Evolutionary conservation across 768 basidiomycete species (phyloP).

Genomic region (Mycena belliarum): DNA sequence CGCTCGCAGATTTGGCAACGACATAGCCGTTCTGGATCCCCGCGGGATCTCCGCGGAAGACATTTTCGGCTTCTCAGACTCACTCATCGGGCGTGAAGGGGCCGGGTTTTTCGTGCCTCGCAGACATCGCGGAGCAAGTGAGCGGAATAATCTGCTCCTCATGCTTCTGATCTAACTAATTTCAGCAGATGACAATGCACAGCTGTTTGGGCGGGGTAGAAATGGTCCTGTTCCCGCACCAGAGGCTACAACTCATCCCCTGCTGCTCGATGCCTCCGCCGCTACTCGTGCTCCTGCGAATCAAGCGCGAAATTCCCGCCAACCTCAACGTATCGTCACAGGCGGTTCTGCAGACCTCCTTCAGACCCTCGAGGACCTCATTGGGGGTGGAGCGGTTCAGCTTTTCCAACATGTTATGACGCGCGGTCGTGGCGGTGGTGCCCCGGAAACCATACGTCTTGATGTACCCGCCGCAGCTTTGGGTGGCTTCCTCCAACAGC

Average conservation of each 20-base stretch:
- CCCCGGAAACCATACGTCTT: constrained; percentile 70
- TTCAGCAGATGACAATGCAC: constrained; percentile 53
- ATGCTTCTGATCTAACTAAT: not conserved
- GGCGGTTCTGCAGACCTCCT: constrained; percentile 59
- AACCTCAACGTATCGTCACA: constrained; percentile 56
- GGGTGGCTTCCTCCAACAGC: constrained; percentile 50
- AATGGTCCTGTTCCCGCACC: constrained; percentile 51
- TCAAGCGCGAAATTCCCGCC: constrained; percentile 52
- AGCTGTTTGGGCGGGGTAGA: constrained; percentile 66
- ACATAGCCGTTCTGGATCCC: constrained; percentile 40
- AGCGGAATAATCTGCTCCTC: constrained; percentile 15
- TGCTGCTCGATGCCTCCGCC: constrained; percentile 66
- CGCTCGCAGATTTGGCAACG: constrained; percentile 40
- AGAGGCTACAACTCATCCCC: constrained; percentile 79
- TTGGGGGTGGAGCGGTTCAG: constrained; percentile 80
- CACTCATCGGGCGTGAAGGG: constrained; percentile 48
- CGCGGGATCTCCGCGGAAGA: constrained; percentile 46
- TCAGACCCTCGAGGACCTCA: constrained; percentile 77
- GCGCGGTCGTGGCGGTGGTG: constrained; percentile 53
- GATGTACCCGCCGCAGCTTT: constrained; percentile 71
- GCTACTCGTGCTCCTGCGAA: constrained; percentile 43
- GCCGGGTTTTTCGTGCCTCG: constrained; percentile 53
- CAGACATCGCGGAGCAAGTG: constrained; percentile 53
- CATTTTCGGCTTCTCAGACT: constrained; percentile 56
- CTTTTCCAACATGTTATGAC: constrained; percentile 82